phyloP scores from a whole-genome alignment of 805 yeast genomes.

The Yamadazyma nakazawae region DNA sequence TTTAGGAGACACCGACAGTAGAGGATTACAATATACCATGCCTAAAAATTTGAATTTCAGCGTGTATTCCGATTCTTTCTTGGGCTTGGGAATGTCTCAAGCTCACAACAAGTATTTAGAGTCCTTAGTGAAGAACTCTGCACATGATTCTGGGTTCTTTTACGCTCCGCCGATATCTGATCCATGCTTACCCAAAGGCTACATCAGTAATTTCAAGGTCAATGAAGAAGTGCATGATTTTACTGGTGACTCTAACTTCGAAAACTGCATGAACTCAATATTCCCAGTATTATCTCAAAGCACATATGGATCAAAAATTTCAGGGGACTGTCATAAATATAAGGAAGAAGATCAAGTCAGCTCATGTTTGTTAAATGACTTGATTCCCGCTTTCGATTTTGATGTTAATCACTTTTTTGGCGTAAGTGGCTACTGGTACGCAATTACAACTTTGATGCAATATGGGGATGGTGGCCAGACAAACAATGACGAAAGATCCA shows the following conservation, averaged over 20 bases:
- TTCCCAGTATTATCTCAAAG: constrained; percentile 43
- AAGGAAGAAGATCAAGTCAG: constrained; percentile 29
- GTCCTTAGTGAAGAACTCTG: constrained; percentile 24
- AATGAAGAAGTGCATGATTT: constrained; percentile 33
- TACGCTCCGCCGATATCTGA: constrained; percentile 37
- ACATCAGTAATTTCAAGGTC: constrained; percentile 22
- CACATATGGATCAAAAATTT: constrained; percentile 21
- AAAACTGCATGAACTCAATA: constrained; percentile 44
- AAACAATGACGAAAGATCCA: not conserved
- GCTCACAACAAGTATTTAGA: constrained; percentile 48
- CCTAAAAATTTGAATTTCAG: constrained; percentile 27
- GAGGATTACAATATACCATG: too few species aligned
- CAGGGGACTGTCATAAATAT: constrained; percentile 30
- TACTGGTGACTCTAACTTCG: constrained; percentile 52
- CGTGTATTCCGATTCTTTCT: constrained; percentile 53
- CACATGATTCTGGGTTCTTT: constrained; percentile 7
- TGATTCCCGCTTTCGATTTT: constrained; percentile 56
- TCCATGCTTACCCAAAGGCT: constrained; percentile 58
- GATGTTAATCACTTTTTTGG: constrained; percentile 57
- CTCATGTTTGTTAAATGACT: constrained; percentile 51
- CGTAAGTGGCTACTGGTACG: constrained; percentile 67
- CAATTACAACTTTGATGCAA: constrained; percentile 46
- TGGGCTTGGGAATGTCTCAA: constrained; percentile 60
- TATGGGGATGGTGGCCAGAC: constrained; percentile 18
- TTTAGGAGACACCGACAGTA: not conserved